phyloP scores from a whole-genome alignment of 345 rosid species.

The Kandelia obovata region DNA sequence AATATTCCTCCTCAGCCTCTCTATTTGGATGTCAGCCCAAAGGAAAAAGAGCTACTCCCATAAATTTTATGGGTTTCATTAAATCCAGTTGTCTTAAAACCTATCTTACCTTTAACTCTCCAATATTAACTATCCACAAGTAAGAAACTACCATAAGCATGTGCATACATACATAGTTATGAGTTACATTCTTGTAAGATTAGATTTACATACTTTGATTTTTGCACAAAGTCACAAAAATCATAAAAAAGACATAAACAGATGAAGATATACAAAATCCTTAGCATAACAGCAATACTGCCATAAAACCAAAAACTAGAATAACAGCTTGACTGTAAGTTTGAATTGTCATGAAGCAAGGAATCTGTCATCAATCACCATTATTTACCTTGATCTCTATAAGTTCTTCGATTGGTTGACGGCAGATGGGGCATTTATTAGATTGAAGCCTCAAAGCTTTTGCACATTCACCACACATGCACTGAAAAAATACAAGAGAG shows the following conservation, averaged over 20 bases:
- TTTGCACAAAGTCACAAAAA: conserved; percentile 14
- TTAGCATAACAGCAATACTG: background rate
- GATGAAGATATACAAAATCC: conserved; percentile 4
- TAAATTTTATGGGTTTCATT: conserved; percentile 23
- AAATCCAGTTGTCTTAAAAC: conserved; percentile 2
- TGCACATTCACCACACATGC: conserved; percentile 81
- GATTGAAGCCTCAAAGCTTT: conserved; percentile 74
- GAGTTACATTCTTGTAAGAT: background rate
- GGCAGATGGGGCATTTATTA: conserved; percentile 87
- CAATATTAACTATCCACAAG: conserved; percentile 2
- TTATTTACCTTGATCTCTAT: conserved; percentile 70
- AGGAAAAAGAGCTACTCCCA: conserved; percentile 8
- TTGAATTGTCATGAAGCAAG: conserved; percentile 26
- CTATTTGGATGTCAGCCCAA: conserved; percentile 28
- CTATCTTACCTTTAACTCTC: conserved; percentile 6
- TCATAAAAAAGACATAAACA: background rate
- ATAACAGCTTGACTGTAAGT: conserved; percentile 21
- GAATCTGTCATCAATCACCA: conserved; percentile 36
- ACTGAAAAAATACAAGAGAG: conserved; percentile 44
- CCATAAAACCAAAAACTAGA: background rate
- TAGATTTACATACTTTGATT: too few relatives aligned
- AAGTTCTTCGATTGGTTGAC: conserved; percentile 70
- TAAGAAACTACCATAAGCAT: background rate
- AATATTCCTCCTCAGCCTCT: conserved; percentile 27
- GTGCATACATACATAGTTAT: background rate